These are phyloP conservation scores for Coemansia sp. DNA, from an alignment of 192 early-diverging fungal genomes.

Conservation along the genomic window DNA sequence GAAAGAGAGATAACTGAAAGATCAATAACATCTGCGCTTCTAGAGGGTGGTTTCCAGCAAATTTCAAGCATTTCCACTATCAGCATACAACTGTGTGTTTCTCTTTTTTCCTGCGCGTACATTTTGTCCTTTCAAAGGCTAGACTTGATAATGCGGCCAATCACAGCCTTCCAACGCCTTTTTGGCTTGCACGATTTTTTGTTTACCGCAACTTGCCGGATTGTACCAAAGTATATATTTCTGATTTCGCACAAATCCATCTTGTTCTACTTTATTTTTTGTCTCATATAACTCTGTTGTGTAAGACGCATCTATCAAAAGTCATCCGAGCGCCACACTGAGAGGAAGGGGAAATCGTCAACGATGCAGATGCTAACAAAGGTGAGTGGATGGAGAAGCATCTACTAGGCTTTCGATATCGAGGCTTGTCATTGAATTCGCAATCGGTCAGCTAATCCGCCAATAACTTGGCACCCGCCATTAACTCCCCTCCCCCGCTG, in stretches of 20 bases:
- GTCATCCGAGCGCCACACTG: neutral
- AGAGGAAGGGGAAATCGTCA: slow-evolving; percentile 6
- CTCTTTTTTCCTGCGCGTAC: too few relatives aligned
- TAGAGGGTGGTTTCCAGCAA: too few relatives aligned
- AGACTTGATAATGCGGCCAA: neutral
- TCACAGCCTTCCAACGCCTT: neutral
- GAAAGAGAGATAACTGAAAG: too few relatives aligned
- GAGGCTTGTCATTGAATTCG: neutral
- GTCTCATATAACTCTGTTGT: neutral
- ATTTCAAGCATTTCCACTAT: too few relatives aligned
- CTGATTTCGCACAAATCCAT: neutral
- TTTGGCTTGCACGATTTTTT: neutral
- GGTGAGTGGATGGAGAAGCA: slow-evolving; percentile 41
- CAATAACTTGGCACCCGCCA: neutral
- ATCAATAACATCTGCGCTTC: too few relatives aligned
- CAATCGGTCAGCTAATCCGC: neutral
- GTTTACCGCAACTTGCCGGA: neutral
- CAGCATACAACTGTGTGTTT: too few relatives aligned
- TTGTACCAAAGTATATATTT: neutral
- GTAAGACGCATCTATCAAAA: neutral
- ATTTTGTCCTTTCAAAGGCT: too few relatives aligned
- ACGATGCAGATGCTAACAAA: slow-evolving; percentile 83
- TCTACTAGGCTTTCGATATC: neutral
- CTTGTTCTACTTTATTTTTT: neutral
- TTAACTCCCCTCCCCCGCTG: neutral